Percentiles rank a stretch among this genome's conserved stretches.
These are phyloP conservation scores for Mayamaea pseudoterrestris DNA, from an alignment of 108 stramenopile genomes.

Conservation along the genomic window DNA sequence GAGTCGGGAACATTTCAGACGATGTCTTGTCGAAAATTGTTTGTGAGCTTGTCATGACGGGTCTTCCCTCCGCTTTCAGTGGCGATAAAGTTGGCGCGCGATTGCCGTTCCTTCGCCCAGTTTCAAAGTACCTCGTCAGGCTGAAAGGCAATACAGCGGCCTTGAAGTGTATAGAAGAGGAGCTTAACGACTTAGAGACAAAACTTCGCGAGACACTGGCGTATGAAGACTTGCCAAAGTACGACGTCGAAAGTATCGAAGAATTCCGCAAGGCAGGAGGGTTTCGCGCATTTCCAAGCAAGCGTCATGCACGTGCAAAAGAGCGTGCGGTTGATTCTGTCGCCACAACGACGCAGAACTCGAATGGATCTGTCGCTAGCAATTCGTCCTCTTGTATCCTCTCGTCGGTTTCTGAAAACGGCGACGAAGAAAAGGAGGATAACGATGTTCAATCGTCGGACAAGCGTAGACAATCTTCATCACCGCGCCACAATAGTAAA, in stretches of 20 bases:
- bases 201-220: constrained; percentile 46
- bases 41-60: neutral
- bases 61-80: constrained; percentile 20
- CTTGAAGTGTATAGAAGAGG: constrained; percentile 25
- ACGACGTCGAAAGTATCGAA: constrained; percentile 40
- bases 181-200: constrained; percentile 41
- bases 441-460: no score
- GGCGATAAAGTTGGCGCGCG: constrained; percentile 67
- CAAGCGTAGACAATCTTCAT: no score
- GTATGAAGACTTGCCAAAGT: constrained; percentile 62
- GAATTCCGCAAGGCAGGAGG: neutral
- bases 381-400: no score
- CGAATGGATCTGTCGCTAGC: no score
- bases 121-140: constrained; percentile 54
- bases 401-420: no score
- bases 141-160: constrained; percentile 33
- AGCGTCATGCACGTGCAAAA: no score
- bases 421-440: no score
- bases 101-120: constrained; percentile 53
- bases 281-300: neutral
- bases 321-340: no score
- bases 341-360: no score
- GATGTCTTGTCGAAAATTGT: neutral
- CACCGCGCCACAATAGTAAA: no score
- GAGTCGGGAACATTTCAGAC: neutral